phyloP scores from a whole-genome alignment of 108 stramenopile species.

The Craspedostauros australis region DNA sequence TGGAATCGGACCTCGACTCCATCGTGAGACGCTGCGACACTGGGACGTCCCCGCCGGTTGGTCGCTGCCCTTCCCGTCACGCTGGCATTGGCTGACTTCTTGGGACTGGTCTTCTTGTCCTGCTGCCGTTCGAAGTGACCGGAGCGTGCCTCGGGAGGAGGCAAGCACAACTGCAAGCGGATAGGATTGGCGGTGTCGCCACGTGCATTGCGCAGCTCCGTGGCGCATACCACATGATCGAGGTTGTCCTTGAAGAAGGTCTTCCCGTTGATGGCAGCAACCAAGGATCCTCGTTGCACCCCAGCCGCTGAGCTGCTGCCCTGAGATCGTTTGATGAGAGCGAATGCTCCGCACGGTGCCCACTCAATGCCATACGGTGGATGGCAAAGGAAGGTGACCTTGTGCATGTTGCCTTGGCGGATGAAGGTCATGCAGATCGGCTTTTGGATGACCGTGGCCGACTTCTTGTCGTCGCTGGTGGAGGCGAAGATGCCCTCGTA shows the following conservation, averaged over 20 bases:
- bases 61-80: slow-evolving; percentile 1
- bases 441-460: slow-evolving; percentile 12
- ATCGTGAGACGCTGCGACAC: slow-evolving; percentile 16
- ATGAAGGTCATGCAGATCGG: slow-evolving; percentile 46
- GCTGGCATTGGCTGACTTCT: neutral
- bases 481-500: slow-evolving; percentile 44
- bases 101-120: slow-evolving; percentile 6
- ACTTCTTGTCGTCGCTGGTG: neutral
- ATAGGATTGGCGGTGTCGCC: slow-evolving; percentile 3
- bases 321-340: slow-evolving; percentile 44
- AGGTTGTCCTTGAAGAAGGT: slow-evolving; percentile 13
- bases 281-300: slow-evolving; percentile 45
- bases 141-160: slow-evolving; percentile 53
- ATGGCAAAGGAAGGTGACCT: slow-evolving; percentile 39
- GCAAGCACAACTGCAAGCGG: slow-evolving; percentile 37
- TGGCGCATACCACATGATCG: neutral
- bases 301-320: slow-evolving; percentile 32
- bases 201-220: slow-evolving; percentile 5
- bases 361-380: slow-evolving; percentile 65
- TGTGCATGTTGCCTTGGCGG: slow-evolving; percentile 37
- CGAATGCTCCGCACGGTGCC: slow-evolving; percentile 81
- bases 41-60: slow-evolving; percentile 17
- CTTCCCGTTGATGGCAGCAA: slow-evolving; percentile 34
- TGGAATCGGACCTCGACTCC: slow-evolving; percentile 54
- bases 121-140: slow-evolving; percentile 43